Conservation (phyloP, 1,284 basidiomycete species). For the Xerocomus nothofagi region DNA sequence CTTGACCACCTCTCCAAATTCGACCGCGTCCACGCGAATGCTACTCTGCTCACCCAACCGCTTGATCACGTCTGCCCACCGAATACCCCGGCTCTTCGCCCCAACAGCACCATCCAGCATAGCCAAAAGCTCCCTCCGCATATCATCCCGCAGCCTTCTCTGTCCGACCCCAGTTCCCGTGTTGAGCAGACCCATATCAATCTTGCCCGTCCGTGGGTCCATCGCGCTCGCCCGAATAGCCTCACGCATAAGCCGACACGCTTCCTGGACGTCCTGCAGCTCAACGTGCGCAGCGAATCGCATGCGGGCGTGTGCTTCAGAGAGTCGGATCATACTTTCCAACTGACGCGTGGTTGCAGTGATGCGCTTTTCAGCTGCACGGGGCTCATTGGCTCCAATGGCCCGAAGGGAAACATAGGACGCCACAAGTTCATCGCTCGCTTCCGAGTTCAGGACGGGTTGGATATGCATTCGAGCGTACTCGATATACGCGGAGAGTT, state of each 20-base stretch:
- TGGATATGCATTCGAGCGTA: constrained; percentile 89
- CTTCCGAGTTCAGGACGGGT: constrained; percentile 87
- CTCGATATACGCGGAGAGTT: constrained; percentile 92
- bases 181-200: constrained; percentile 95
- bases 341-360: constrained; percentile 98
- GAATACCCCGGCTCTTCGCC: constrained; percentile 62
- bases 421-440: constrained; percentile 80
- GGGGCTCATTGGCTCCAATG: constrained; percentile 81
- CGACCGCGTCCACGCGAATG: constrained; percentile 70
- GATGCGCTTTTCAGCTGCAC: constrained; percentile 88
- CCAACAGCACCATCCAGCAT: constrained; percentile 61
- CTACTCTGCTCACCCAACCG: constrained; percentile 78
- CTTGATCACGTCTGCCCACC: constrained; percentile 79
- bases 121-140: constrained; percentile 74
- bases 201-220: constrained; percentile 93
- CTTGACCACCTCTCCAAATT: constrained; percentile 83
- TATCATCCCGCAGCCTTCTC: constrained; percentile 79
- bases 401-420: constrained; percentile 95
- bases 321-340: constrained; percentile 97
- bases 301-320: constrained; percentile 97
- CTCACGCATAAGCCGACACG: constrained; percentile 90
- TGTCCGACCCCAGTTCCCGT: constrained; percentile 89
- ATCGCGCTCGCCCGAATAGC: constrained; percentile 93
- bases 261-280: constrained; percentile 86
- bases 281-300: constrained; percentile 86